phyloP scores from a whole-genome alignment of 352 stramenopile genomes.

The Paralagenidium karlingii region DNA sequence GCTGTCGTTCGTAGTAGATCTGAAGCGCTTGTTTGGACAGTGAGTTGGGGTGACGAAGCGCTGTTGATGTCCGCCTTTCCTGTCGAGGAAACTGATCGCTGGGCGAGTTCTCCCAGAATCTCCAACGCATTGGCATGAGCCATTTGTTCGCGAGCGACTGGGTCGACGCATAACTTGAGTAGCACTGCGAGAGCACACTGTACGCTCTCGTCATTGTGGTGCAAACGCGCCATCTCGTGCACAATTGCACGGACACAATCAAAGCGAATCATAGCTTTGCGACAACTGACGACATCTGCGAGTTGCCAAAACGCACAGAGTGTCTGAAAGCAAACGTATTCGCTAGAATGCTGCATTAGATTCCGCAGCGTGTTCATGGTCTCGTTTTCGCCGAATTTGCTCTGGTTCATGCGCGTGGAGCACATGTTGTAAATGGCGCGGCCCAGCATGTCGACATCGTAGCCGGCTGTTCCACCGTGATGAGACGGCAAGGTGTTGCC shows the following conservation, averaged over 20 bases:
- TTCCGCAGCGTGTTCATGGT: constrained; percentile 17
- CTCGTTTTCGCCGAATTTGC: constrained; percentile 53
- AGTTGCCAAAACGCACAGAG: constrained; percentile 38
- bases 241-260: constrained; percentile 35
- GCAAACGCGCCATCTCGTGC: constrained; percentile 18
- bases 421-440: constrained; percentile 57
- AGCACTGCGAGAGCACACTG: constrained; percentile 26
- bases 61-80: too few relatives aligned
- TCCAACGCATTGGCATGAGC: constrained; percentile 19
- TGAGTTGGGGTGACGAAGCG: too few relatives aligned
- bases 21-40: constrained; percentile 2
- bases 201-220: constrained; percentile 16
- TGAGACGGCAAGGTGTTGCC: too few relatives aligned
- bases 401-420: constrained; percentile 41
- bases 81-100: too few relatives aligned
- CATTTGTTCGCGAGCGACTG: constrained; percentile 24
- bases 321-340: constrained; percentile 24
- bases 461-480: constrained; percentile 18
- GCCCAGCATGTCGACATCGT: constrained; percentile 29
- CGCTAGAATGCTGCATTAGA: constrained; percentile 8
- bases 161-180: constrained; percentile 15
- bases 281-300: constrained; percentile 30
- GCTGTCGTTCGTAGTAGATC: constrained; percentile 4
- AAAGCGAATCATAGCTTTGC: constrained; percentile 24
- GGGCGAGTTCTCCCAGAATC: constrained; percentile 18